Conservation (phyloP, 495 filamentous ascomycete genomes). For the Aspergillus cavernicola region DNA sequence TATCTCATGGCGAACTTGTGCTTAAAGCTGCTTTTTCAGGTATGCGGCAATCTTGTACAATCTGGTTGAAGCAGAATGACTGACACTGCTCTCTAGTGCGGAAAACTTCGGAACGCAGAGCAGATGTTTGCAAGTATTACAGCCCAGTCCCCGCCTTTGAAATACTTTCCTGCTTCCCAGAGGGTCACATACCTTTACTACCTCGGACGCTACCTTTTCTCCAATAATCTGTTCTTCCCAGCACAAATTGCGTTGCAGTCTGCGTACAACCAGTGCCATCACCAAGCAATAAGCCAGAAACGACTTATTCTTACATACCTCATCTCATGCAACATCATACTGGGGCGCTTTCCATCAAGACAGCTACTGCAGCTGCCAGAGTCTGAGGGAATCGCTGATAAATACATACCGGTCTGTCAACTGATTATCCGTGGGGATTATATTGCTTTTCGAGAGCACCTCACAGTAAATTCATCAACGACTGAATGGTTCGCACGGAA, state of each 20-base stretch:
- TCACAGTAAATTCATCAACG: slow-evolving; percentile 47
- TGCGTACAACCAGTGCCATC: slow-evolving; percentile 76
- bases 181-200: slow-evolving; percentile 93
- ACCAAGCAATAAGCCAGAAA: slow-evolving; percentile 63
- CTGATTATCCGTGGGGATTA: slow-evolving; percentile 80
- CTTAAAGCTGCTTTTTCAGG: slow-evolving; percentile 82
- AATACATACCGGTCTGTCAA: slow-evolving; percentile 68
- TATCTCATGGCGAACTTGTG: slow-evolving; percentile 90
- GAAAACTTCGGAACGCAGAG: slow-evolving; percentile 61
- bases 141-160: slow-evolving; percentile 72
- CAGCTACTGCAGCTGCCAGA: slow-evolving; percentile 67
- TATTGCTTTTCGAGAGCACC: slow-evolving; percentile 65
- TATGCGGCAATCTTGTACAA: slow-evolving; percentile 22
- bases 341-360: slow-evolving; percentile 77
- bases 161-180: slow-evolving; percentile 79
- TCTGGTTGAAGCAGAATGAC: neutral
- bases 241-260: slow-evolving; percentile 70
- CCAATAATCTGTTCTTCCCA: slow-evolving; percentile 72
- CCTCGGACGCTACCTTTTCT: slow-evolving; percentile 83
- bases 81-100: slow-evolving; percentile 34
- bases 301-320: slow-evolving; percentile 80
- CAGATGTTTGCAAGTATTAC: slow-evolving; percentile 89
- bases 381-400: slow-evolving; percentile 60
- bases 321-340: slow-evolving; percentile 74
- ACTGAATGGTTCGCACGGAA: slow-evolving; percentile 71